Evolutionary conservation across 2,329 filamentous ascomycete genomes (phyloP).

Genomic region (Emydomyces testavorans): DNA sequence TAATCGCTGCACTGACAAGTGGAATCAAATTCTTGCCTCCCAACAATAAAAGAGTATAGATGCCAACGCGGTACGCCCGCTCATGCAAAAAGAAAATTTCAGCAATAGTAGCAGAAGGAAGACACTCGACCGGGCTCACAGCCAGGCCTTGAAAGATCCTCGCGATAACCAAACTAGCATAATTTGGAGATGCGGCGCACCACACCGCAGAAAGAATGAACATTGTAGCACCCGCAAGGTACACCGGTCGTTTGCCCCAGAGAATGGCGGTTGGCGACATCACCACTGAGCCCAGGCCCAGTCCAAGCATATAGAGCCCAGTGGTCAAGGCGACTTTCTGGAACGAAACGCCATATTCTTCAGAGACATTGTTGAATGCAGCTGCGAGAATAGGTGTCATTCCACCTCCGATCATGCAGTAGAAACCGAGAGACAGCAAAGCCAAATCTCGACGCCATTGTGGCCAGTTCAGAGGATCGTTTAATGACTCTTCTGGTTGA

Average conservation of each 20-base stretch:
- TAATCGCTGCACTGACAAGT: slow-evolving; percentile 73
- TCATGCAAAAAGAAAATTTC: slow-evolving; percentile 97
- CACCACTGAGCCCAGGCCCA: slow-evolving; percentile 73
- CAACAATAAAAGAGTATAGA: slow-evolving; percentile 79
- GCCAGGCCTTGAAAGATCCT: slow-evolving; percentile 80
- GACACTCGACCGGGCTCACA: slow-evolving; percentile 79
- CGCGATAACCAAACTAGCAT: slow-evolving; percentile 65
- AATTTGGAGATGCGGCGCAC: slow-evolving; percentile 76
- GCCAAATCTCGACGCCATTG: slow-evolving; percentile 68
- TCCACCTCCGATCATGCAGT: slow-evolving; percentile 85
- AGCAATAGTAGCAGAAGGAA: slow-evolving; percentile 85
- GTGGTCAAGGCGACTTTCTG: slow-evolving; percentile 74
- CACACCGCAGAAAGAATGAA: slow-evolving; percentile 68
- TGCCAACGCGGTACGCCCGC: slow-evolving; percentile 79
- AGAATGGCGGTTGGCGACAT: slow-evolving; percentile 84
- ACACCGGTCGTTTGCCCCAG: slow-evolving; percentile 82
- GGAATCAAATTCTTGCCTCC: slow-evolving; percentile 88
- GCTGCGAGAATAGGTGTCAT: slow-evolving; percentile 86
- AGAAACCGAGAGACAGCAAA: slow-evolving; percentile 72
- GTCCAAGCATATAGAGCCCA: slow-evolving; percentile 84
- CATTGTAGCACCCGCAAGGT: slow-evolving; percentile 63
- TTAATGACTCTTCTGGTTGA: slow-evolving; percentile 79
- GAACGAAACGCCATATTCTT: slow-evolving; percentile 53
- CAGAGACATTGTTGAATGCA: slow-evolving; percentile 71
- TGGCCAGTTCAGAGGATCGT: slow-evolving; percentile 90